Evolutionary conservation across 1,139 yeast genomes (phyloP), one percentile per base, ranked within the genome.

Genomic region (Suhomyces bribrorum): DNA sequence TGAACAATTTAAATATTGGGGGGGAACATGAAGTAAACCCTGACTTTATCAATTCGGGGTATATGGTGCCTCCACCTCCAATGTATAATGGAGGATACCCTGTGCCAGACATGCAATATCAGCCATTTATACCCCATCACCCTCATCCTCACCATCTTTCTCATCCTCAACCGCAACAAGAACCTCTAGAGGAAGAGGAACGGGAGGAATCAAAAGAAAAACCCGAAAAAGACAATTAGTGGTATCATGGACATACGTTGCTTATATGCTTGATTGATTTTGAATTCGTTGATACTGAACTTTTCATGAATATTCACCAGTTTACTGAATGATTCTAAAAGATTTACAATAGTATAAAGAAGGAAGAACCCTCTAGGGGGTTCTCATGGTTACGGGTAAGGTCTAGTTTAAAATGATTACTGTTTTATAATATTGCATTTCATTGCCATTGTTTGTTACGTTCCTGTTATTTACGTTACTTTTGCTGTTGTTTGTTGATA

Each of bases 21-120:
- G 41, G 41, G 8, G 37, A 32, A 14, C 33, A 25, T 12, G 43
- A 38, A 8, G 18, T 26, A 14, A 31, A 33, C n/a, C 34, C 40
- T 20, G 37, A 37, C 11, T 42, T 33, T 14, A 29, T 40, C 8
- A 42, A 40, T 29, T 34, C 48, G 17, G 40, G 40, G 11, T 42
- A 34, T 20, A 38, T 42, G 43, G 41, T 35, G 14, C 45, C 43
- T 14, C 34, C 34, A 16, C 38, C 38, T 5, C 47, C 43, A 2
- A 29, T 32, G 29, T 44, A 34, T 23, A 36, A 34, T 22, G 40
- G 41, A n/a, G 47, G 46, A 7, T 45, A 43, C 16, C 46, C 46
- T 18, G 30, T 38, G 7, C 40, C 40, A 5, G 47, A 44, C 5
- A 41, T 44, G 44, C 44, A 38, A 14, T 44, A 28, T 16, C 46